Percentiles rank a stretch among this genome's conserved stretches.
These are phyloP conservation scores for Microbotryomycetes sp. DNA, from an alignment of 1,284 basidiomycete species.

Conservation along the genomic window DNA sequence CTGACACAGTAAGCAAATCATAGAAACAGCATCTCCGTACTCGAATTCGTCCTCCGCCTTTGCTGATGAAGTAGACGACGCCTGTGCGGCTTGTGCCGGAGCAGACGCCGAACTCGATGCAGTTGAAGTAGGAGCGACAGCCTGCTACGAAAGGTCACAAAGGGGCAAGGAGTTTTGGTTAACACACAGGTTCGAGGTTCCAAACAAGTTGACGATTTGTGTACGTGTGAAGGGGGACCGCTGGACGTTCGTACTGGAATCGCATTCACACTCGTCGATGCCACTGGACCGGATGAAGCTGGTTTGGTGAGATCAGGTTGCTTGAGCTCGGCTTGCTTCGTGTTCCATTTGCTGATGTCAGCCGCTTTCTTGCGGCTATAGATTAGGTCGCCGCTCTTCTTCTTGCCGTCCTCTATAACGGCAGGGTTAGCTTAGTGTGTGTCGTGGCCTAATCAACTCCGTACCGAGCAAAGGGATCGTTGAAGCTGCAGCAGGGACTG, in stretches of 20 bases:
- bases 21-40: constrained; percentile 49
- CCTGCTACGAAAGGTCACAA: background rate
- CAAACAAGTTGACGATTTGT: constrained; percentile 18
- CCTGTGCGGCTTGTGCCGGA: constrained; percentile 22
- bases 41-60: constrained; percentile 56
- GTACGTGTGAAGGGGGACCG: constrained; percentile 6
- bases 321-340: constrained; percentile 73
- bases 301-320: background rate
- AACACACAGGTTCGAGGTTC: constrained; percentile 32
- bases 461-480: background rate
- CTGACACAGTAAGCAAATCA: constrained; percentile 80
- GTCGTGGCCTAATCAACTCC: background rate
- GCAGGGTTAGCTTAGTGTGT: too few relatives aligned
- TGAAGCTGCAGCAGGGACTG: background rate
- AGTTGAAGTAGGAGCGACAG: background rate
- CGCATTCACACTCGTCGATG: background rate
- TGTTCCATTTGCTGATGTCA: constrained; percentile 92
- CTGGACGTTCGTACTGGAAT: background rate
- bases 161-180: too few relatives aligned
- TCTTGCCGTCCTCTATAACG: constrained; percentile 38
- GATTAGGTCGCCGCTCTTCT: constrained; percentile 72
- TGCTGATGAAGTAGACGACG: constrained; percentile 41
- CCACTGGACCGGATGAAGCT: background rate
- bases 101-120: background rate
- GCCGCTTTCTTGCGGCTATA: constrained; percentile 81